Base-by-base conservation (phyloP, 2,329 filamentous ascomycete genomes). In the Clarireedia paspali region DNA sequence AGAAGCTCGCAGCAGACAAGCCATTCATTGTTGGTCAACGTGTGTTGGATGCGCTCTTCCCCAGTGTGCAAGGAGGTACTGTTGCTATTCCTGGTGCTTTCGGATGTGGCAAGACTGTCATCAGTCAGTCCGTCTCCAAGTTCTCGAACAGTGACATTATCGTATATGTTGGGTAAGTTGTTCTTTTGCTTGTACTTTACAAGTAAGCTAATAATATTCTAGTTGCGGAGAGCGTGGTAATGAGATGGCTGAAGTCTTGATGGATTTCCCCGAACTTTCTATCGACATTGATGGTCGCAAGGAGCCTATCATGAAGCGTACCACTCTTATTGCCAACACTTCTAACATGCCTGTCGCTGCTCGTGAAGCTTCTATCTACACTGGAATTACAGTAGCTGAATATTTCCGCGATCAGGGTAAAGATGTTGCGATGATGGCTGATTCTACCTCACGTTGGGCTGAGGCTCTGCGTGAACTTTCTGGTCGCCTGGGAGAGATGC, bases 301-400 rank as follows among this genome's bases (percentile, higher is more conserved):
- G 75, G 94, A 99, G 73, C 91, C 92, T 65, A 99, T 99, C 78
- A 99, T 99, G 94, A 99, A 99, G 84, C 92, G 94, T 72, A 99
- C 94, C 15, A 95, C 91, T 23, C 81, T 99, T 59, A 97, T 99
- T 70, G 94, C 94, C 73, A 99, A 99, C 76, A 99, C 94, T 45
- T 99, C 94, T 67, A 99, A 99, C 80, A 99, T 99, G 94, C 94
- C 94, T 60, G 94, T 99, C 69, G 94, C 94, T 62, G 94, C 94
- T 59, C 90, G 94, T 76, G 94, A 99, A 74, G 94, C 94, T 57
- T 99, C 94, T 62, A 99, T 99, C 71, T 99, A 99, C 76, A 99
- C 94, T 3, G 94, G 83, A 50, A 96, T 96, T 17, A 64, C 58
- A 1, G 87, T 96, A 0, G 89, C 90, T 44, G 94, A 99, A 71